Conservation (phyloP, 257 asterid genomes). For the Scutellaria galericulata region DNA sequence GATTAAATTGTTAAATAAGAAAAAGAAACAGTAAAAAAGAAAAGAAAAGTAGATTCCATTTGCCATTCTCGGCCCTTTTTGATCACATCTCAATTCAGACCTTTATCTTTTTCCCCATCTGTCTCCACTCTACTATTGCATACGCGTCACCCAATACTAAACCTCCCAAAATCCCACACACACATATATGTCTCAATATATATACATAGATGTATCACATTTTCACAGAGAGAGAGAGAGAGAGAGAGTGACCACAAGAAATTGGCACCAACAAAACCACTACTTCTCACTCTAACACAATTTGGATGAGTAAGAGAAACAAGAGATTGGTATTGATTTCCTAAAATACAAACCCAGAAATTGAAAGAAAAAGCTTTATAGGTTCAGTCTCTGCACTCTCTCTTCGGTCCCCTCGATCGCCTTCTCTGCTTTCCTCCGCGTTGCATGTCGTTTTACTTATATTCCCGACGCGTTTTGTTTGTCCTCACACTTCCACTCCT, state of each 20-base stretch:
- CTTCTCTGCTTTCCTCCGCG: slow-evolving; percentile 39
- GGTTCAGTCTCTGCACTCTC: slow-evolving; percentile 10
- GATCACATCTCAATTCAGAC: slow-evolving; percentile 23
- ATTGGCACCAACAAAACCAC: slow-evolving; percentile 43
- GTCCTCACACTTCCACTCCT: slow-evolving; percentile 28
- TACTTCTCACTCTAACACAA: slow-evolving; percentile 33
- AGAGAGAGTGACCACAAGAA: neutral
- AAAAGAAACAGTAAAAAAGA: neutral
- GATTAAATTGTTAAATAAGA: neutral
- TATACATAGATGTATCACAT: neutral
- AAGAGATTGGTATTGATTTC: slow-evolving; percentile 8
- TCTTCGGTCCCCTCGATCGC: slow-evolving; percentile 29
- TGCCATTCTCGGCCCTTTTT: slow-evolving; percentile 29
- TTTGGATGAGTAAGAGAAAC: slow-evolving; percentile 2
- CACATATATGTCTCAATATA: neutral
- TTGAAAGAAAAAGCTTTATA: neutral
- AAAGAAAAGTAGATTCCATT: slow-evolving; percentile 33
- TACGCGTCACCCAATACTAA: slow-evolving; percentile 37
- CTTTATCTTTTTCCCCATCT: slow-evolving; percentile 29
- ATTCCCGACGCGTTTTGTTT: slow-evolving; percentile 61
- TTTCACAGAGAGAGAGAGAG: neutral
- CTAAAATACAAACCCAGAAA: slow-evolving; percentile 7
- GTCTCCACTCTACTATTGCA: slow-evolving; percentile 30
- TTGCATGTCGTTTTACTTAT: slow-evolving; percentile 60
- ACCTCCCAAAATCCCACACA: slow-evolving; percentile 30